These are phyloP conservation scores for Macrophomina pseudophaseolina DNA, from an alignment of 2,329 filamentous ascomycete genomes.

Conservation along the genomic window DNA sequence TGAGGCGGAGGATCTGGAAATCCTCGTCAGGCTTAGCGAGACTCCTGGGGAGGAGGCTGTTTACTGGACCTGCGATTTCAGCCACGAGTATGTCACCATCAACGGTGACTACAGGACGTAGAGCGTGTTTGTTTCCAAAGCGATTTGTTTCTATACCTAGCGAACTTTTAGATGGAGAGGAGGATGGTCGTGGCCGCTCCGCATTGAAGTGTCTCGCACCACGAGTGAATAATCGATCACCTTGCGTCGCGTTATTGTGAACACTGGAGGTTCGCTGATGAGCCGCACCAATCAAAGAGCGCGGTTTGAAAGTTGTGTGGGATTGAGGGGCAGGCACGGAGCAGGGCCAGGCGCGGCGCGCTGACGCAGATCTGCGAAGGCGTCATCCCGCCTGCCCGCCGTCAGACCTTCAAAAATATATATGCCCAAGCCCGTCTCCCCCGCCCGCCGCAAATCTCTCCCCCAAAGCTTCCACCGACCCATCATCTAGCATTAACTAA, in stretches of 20 bases:
- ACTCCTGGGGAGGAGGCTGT: constrained; percentile 66
- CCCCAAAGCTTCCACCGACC: not conserved
- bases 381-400: constrained; percentile 17
- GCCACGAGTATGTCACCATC: constrained; percentile 78
- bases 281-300: not conserved
- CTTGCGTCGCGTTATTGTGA: constrained; percentile 4
- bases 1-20: constrained; percentile 76
- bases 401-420: constrained; percentile 16
- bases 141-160: constrained; percentile 16
- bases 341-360: not conserved
- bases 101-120: constrained; percentile 71
- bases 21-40: constrained; percentile 74
- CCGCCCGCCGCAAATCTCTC: not conserved
- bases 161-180: not conserved
- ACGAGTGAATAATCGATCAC: not conserved
- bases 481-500: not conserved
- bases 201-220: not conserved
- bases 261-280: not conserved
- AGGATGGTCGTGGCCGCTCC: not conserved
- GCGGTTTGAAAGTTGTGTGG: constrained; percentile 2
- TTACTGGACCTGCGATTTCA: constrained; percentile 88
- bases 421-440: constrained; percentile 10
- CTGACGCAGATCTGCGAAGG: constrained; percentile 26
- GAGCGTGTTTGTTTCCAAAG: not conserved
- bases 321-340: constrained; percentile 5